A percentile compares a stretch with the other conserved stretches of the same genome.
Conservation (phyloP, 1,284 basidiomycete species). For the Pseudomicrostroma phylloplanum region DNA sequence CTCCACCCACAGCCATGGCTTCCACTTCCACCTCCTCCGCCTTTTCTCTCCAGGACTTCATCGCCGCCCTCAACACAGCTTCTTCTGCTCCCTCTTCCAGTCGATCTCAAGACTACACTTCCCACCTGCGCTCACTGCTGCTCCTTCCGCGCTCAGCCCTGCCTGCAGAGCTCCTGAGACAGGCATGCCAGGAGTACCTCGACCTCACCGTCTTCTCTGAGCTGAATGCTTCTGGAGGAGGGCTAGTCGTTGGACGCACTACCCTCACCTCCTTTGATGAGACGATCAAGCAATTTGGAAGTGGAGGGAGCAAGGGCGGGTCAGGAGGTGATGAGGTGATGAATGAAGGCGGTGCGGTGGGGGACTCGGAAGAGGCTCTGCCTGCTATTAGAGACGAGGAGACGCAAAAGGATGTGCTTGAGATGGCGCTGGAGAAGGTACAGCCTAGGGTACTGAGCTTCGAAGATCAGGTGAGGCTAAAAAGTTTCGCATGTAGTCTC, state of each 20-base stretch:
- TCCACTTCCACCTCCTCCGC: too few relatives aligned
- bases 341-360: conserved; percentile 19
- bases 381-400: conserved; percentile 29
- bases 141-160: conserved; percentile 15
- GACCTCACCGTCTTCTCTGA: conserved; percentile 72
- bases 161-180: conserved; percentile 15
- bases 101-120: conserved; percentile 5
- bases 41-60: neutral
- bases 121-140: conserved; percentile 14
- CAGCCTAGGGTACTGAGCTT: conserved; percentile 76
- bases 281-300: conserved; percentile 24
- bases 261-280: conserved; percentile 68
- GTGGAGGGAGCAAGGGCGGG: conserved; percentile 58
- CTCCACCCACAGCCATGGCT: too few relatives aligned
- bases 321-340: conserved; percentile 58
- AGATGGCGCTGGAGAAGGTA: conserved; percentile 65
- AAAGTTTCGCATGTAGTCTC: too few relatives aligned
- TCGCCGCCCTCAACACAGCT: neutral
- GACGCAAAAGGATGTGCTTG: conserved; percentile 57
- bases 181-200: conserved; percentile 56
- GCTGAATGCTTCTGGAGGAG: conserved; percentile 55
- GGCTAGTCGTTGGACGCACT: conserved; percentile 75
- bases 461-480: conserved; percentile 76
- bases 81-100: neutral
- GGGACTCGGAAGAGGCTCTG: conserved; percentile 13